phyloP scores from a whole-genome alignment of 2,329 filamentous ascomycete species.

The Didymella lethalis region DNA sequence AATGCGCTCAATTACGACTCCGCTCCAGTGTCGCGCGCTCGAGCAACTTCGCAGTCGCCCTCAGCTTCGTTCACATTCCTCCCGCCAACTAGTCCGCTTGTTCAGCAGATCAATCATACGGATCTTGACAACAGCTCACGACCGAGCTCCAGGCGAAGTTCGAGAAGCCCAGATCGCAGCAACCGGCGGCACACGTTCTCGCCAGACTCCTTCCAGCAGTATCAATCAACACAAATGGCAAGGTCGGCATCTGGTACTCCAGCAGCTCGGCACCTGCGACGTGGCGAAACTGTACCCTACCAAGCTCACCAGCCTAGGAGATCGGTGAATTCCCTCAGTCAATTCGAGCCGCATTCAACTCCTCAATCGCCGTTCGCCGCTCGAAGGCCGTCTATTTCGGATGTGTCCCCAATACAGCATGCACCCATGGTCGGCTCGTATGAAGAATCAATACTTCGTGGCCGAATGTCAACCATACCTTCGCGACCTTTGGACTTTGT shows the following conservation, averaged over 20 bases:
- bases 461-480: conserved; percentile 95
- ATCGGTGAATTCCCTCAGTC: conserved; percentile 70
- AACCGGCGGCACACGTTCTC: conserved; percentile 77
- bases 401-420: conserved; percentile 80
- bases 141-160: conserved; percentile 47
- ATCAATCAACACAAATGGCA: conserved; percentile 53
- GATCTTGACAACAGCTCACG: conserved; percentile 70
- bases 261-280: conserved; percentile 55
- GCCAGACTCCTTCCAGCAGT: conserved; percentile 64
- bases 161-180: conserved; percentile 56
- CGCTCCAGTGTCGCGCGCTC: conserved; percentile 50
- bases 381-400: conserved; percentile 75
- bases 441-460: conserved; percentile 93
- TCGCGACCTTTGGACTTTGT: conserved; percentile 92
- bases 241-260: conserved; percentile 43
- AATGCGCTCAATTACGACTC: conserved; percentile 28
- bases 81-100: conserved; percentile 89
- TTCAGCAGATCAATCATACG: conserved; percentile 85
- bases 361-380: conserved; percentile 60
- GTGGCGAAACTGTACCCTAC: conserved; percentile 70
- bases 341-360: conserved; percentile 48
- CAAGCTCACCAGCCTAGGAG: conserved; percentile 81
- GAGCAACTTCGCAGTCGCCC: conserved; percentile 65
- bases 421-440: conserved; percentile 98
- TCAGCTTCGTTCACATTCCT: conserved; percentile 83